A percentile compares a stretch with the other conserved stretches of the same genome.
These are phyloP conservation scores for Dothideomycetes sp. DNA, from an alignment of 2,329 filamentous ascomycete genomes.

Conservation along the genomic window DNA sequence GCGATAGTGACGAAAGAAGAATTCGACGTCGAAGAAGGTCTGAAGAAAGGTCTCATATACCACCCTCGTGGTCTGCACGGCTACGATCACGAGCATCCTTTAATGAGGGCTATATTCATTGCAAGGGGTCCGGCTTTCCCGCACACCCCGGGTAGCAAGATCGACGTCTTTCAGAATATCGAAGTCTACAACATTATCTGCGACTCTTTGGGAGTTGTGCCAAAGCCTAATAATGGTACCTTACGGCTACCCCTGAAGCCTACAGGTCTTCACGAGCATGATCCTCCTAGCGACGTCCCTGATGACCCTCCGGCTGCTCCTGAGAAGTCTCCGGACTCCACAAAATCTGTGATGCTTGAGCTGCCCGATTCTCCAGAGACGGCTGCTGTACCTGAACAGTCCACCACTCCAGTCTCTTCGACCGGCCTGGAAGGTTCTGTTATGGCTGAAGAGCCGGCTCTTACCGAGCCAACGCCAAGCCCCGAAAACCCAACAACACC, in stretches of 20 bases:
- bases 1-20: conserved; percentile 74
- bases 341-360: background rate
- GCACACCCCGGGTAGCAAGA: conserved; percentile 66
- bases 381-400: background rate
- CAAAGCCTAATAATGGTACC: conserved; percentile 79
- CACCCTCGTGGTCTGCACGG: conserved; percentile 79
- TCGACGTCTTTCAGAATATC: conserved; percentile 82
- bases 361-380: background rate
- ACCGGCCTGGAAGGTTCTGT: background rate
- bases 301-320: conserved; percentile 12
- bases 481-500: conserved; percentile 2
- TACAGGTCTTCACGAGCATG: conserved; percentile 44
- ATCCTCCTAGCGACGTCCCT: conserved; percentile 10
- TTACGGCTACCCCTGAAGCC: conserved; percentile 59
- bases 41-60: conserved; percentile 56
- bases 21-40: conserved; percentile 60
- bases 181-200: conserved; percentile 94
- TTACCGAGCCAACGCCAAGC: background rate
- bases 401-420: background rate
- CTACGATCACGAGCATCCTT: conserved; percentile 85
- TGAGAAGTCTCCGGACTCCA: background rate
- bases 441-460: background rate
- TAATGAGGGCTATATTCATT: conserved; percentile 94
- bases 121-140: conserved; percentile 88
- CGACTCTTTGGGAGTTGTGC: conserved; percentile 66